Conservation (phyloP, 306 rosid genomes). For the Psophocarpus tetragonolobus region DNA sequence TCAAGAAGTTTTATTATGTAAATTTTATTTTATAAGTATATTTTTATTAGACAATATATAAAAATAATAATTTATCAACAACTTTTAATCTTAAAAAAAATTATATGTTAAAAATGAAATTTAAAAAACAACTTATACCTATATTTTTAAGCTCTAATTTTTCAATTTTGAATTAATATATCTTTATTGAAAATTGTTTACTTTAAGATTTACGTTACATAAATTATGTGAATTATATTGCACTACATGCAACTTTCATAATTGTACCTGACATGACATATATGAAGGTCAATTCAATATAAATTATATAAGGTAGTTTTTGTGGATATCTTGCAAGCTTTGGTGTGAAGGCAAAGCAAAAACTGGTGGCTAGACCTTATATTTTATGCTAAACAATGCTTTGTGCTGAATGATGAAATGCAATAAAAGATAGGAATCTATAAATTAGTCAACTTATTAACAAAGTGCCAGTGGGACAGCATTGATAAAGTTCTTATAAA, state of each 20-base stretch:
- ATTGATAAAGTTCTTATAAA: background rate
- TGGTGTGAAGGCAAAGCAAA: conserved; percentile 18
- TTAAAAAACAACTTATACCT: too few species aligned
- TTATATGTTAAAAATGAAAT: too few species aligned
- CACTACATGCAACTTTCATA: background rate
- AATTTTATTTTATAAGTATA: too few species aligned
- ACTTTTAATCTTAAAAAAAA: too few species aligned
- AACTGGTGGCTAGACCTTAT: background rate
- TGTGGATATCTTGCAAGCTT: background rate
- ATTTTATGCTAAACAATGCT: background rate
- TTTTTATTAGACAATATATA: too few species aligned
- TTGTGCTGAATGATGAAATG: background rate
- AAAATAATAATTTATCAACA: too few species aligned
- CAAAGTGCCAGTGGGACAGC: conserved; percentile 21
- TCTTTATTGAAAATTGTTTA: too few species aligned
- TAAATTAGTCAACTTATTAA: conserved; percentile 24
- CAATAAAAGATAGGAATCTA: conserved; percentile 40
- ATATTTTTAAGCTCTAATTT: too few species aligned
- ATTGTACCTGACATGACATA: background rate
- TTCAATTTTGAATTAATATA: too few species aligned
- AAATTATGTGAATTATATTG: background rate
- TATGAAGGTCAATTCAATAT: background rate
- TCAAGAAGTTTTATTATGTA: too few species aligned
- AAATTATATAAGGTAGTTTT: background rate
- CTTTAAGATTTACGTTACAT: background rate